A percentile compares a stretch with the other conserved stretches of the same genome.
phyloP scores from a whole-genome alignment of 768 basidiomycete species.

The Tremella yokohamensis region DNA sequence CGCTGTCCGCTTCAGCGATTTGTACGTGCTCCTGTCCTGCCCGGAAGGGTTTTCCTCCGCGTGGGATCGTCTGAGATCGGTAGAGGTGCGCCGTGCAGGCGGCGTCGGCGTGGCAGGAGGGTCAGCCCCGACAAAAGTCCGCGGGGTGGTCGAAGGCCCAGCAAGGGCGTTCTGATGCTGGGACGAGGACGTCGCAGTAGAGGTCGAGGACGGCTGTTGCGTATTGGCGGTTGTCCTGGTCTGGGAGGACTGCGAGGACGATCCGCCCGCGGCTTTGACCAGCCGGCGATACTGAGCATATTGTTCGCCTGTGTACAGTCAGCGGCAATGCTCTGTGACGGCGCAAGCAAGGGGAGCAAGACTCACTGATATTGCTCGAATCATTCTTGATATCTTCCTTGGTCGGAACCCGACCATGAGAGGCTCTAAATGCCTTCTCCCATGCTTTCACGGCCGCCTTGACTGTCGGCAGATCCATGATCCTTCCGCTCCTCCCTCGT shows the following conservation, averaged over 20 bases:
- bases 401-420: slow-evolving; percentile 45
- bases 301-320: slow-evolving; percentile 24
- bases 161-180: neutral
- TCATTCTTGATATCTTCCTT: slow-evolving; percentile 52
- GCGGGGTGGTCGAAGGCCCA: slow-evolving; percentile 21
- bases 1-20: slow-evolving; percentile 30
- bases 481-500: too few relatives aligned
- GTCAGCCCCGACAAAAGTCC: slow-evolving; percentile 16
- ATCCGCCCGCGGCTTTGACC: slow-evolving; percentile 14
- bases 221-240: neutral
- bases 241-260: slow-evolving; percentile 13
- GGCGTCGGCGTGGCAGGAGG: slow-evolving; percentile 43
- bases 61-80: neutral
- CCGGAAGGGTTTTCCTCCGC: neutral
- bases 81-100: slow-evolving; percentile 22
- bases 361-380: slow-evolving; percentile 49
- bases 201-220: slow-evolving; percentile 19
- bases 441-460: slow-evolving; percentile 52
- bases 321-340: neutral
- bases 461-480: slow-evolving; percentile 38
- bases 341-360: neutral
- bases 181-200: slow-evolving; percentile 9
- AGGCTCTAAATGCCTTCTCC: slow-evolving; percentile 49
- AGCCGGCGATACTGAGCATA: slow-evolving; percentile 38
- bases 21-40: neutral